A percentile compares a stretch with the other conserved stretches of the same genome.
Conservation (phyloP, 2,329 filamentous ascomycete genomes). For the Cladosporium sp. region DNA sequence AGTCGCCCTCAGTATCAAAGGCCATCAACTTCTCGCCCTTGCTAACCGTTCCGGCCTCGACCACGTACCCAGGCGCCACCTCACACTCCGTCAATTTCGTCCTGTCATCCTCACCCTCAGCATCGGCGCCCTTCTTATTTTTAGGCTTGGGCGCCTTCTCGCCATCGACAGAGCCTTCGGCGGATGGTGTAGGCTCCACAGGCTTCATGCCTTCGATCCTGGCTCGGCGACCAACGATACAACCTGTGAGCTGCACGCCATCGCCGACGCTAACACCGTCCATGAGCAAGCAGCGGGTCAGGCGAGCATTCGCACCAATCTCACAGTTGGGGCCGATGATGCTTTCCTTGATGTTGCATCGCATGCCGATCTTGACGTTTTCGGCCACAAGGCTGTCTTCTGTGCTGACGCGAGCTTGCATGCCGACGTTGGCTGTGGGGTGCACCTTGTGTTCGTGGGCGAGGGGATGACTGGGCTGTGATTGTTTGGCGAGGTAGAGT, state of each 20-base stretch:
- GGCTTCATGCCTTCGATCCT: conserved; percentile 67
- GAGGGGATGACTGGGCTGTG: conserved; percentile 60
- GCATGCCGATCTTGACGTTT: conserved; percentile 86
- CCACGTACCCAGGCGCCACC: conserved; percentile 79
- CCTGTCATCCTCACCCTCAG: conserved; percentile 39
- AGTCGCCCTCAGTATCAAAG: conserved; percentile 38
- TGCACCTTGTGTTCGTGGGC: conserved; percentile 78
- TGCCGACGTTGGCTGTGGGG: conserved; percentile 77
- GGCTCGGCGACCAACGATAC: conserved; percentile 78
- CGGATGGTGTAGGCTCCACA: conserved; percentile 18
- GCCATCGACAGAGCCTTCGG: conserved; percentile 37
- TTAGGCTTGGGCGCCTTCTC: conserved; percentile 40
- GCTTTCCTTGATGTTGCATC: conserved; percentile 86
- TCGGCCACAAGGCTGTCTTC: conserved; percentile 81
- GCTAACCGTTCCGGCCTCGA: conserved; percentile 72
- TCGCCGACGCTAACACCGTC: conserved; percentile 84
- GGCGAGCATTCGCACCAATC: conserved; percentile 79
- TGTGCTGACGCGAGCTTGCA: conserved; percentile 77
- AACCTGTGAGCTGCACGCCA: conserved; percentile 80
- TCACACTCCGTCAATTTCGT: conserved; percentile 81
- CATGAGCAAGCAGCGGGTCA: conserved; percentile 89
- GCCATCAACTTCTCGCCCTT: conserved; percentile 65
- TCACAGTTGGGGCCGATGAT: conserved; percentile 86
- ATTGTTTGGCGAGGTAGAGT: conserved; percentile 81
- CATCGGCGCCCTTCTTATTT: conserved; percentile 53